Conservation (phyloP, 805 yeast genomes). For the Teunomyces pallodes region DNA sequence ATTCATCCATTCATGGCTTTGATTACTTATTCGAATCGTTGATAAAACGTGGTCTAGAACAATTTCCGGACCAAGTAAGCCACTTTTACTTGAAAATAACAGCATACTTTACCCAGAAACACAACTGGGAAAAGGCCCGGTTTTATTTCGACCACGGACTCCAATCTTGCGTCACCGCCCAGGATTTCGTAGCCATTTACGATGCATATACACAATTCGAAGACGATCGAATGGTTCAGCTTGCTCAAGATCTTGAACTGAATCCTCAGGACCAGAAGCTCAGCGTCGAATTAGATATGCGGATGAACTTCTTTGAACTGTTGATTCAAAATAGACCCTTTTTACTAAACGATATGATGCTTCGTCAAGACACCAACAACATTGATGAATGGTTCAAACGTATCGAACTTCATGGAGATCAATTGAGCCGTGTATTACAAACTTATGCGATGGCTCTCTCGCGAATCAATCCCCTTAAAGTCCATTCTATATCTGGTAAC, state of each 20-base stretch:
- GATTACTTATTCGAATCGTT: conserved; percentile 1
- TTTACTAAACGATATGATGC: conserved; percentile 61
- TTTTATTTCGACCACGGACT: conserved; percentile 50
- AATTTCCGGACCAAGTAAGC: conserved; percentile 61
- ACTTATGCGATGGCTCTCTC: conserved; percentile 66
- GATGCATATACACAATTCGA: conserved; percentile 62
- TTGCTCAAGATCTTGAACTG: conserved; percentile 13
- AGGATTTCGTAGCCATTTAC: conserved; percentile 62
- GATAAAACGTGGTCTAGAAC: conserved; percentile 1
- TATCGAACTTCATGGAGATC: conserved; percentile 40
- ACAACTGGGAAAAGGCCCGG: conserved; percentile 23
- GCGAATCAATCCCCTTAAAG: conserved; percentile 58
- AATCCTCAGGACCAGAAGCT: conserved; percentile 10
- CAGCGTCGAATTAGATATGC: conserved; percentile 36
- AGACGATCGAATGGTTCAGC: conserved; percentile 35
- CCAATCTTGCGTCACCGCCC: conserved; percentile 44
- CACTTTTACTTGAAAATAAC: conserved; percentile 48
- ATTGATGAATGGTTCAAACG: conserved; percentile 71
- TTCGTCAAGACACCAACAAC: conserved; percentile 60
- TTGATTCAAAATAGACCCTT: conserved; percentile 57
- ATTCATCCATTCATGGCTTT: background rate
- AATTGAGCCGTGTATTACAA: conserved; percentile 36
- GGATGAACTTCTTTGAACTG: conserved; percentile 49
- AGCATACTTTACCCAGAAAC: conserved; percentile 41
- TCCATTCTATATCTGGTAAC: conserved; percentile 18